Conservation (phyloP, 2,329 filamentous ascomycete genomes). For the Coniochaeta prunicola region DNA sequence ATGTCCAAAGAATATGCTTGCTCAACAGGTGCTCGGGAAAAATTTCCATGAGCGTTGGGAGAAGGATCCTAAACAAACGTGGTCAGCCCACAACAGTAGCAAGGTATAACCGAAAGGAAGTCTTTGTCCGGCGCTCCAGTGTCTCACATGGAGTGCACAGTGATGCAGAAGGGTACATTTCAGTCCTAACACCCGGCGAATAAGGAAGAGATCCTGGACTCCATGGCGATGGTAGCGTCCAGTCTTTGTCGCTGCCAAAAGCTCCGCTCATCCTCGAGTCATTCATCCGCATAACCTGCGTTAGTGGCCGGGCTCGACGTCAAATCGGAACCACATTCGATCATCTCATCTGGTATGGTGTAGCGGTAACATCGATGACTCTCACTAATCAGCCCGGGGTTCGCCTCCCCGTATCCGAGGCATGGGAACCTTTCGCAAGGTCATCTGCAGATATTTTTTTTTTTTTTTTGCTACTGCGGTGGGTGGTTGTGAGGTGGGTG, state of each 20-base stretch:
- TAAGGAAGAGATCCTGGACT: not conserved
- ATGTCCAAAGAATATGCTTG: not conserved
- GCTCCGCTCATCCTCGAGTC: not conserved
- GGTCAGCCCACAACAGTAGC: not conserved
- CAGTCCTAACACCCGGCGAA: not conserved
- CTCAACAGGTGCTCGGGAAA: not conserved
- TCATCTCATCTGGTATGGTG: not conserved
- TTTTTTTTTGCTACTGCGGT: not conserved
- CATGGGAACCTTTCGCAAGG: not conserved
- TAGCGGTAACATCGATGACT: not conserved
- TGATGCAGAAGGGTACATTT: no score
- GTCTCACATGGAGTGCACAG: no score
- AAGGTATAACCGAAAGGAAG: not conserved
- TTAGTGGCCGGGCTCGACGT: not conserved
- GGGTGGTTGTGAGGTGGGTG: no score
- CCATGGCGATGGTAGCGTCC: not conserved
- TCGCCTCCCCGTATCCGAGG: not conserved
- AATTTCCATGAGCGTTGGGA: not conserved
- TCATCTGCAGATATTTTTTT: not conserved
- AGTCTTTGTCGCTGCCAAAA: not conserved
- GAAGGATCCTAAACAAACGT: not conserved
- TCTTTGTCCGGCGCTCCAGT: not conserved
- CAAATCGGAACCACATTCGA: not conserved
- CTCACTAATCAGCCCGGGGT: not conserved
- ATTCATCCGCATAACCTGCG: not conserved